A percentile compares a stretch with the other conserved stretches of the same genome.
Evolutionary conservation across 202 grass and related monocot genomes (phyloP).

Genomic region (Miscanthus sacchariflorus): DNA sequence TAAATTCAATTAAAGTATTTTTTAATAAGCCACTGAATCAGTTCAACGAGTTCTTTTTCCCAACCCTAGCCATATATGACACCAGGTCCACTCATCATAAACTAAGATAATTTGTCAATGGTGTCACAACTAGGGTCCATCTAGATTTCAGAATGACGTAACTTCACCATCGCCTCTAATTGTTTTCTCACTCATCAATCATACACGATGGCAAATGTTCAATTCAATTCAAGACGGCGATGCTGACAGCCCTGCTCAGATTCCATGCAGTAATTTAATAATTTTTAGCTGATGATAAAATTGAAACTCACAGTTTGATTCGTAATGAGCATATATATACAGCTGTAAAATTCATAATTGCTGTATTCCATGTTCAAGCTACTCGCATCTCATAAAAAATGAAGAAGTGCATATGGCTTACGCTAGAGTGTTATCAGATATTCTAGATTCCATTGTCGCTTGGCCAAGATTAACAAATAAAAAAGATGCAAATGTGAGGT

Average conservation of each 20-base stretch:
- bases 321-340: not conserved
- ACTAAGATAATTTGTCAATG: not conserved
- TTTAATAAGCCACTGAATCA: not conserved
- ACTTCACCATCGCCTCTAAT: not conserved
- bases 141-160: not conserved
- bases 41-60: not conserved
- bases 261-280: not conserved
- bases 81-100: not conserved
- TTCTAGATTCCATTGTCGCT: not conserved
- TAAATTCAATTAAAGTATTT: not conserved
- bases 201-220: not conserved
- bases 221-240: not conserved
- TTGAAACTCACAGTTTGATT: not conserved
- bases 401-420: not conserved
- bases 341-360: not conserved
- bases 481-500: not conserved
- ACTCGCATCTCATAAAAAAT: not conserved
- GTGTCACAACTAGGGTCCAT: not conserved
- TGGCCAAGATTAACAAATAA: not conserved
- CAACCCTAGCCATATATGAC: not conserved
- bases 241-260: not conserved
- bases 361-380: not conserved
- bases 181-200: not conserved
- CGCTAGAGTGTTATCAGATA: not conserved
- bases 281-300: not conserved